Conservation (phyloP, 2,329 filamentous ascomycete species). For the Fusarium sp. region DNA sequence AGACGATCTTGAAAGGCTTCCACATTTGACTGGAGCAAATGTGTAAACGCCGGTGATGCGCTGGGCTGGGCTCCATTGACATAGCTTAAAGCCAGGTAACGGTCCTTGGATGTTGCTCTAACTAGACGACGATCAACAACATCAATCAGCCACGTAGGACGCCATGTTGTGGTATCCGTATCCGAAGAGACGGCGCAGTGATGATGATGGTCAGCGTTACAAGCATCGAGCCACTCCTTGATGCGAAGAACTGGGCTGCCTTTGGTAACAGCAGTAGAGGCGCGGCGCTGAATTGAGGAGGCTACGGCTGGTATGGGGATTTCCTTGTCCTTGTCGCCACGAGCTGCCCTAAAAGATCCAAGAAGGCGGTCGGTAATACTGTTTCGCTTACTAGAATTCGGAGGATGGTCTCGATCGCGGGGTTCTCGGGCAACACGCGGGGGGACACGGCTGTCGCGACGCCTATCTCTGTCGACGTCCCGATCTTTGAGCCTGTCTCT, state of each 20-base stretch:
- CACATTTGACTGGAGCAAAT: conserved; percentile 55
- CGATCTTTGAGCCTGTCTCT: conserved; percentile 26
- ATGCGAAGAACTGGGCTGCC: conserved; percentile 57
- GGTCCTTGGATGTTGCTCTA: conserved; percentile 54
- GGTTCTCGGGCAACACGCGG: conserved; percentile 35
- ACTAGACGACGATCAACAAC: conserved; percentile 57
- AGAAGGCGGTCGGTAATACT: conserved; percentile 59
- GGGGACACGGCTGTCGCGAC: conserved; percentile 43
- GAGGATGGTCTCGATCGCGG: conserved; percentile 41
- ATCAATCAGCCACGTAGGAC: conserved; percentile 59
- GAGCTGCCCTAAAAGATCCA: conserved; percentile 52
- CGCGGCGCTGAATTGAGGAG: conserved; percentile 49
- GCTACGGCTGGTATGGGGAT: conserved; percentile 29
- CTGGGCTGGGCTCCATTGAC: conserved; percentile 56
- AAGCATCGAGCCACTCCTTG: conserved; percentile 60
- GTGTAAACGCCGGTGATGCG: conserved; percentile 46
- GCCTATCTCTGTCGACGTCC: conserved; percentile 42
- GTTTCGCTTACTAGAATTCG: conserved; percentile 53
- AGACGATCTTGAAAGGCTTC: conserved; percentile 54
- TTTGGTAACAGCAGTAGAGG: conserved; percentile 51
- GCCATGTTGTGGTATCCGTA: conserved; percentile 52
- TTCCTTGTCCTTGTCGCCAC: conserved; percentile 48
- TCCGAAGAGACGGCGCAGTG: conserved; percentile 55
- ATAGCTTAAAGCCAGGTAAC: conserved; percentile 63
- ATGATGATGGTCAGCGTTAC: conserved; percentile 57